These are phyloP conservation scores for Aristolochia fimbriata DNA, from an alignment of 164 flowering plant genomes.

Conservation along the genomic window DNA sequence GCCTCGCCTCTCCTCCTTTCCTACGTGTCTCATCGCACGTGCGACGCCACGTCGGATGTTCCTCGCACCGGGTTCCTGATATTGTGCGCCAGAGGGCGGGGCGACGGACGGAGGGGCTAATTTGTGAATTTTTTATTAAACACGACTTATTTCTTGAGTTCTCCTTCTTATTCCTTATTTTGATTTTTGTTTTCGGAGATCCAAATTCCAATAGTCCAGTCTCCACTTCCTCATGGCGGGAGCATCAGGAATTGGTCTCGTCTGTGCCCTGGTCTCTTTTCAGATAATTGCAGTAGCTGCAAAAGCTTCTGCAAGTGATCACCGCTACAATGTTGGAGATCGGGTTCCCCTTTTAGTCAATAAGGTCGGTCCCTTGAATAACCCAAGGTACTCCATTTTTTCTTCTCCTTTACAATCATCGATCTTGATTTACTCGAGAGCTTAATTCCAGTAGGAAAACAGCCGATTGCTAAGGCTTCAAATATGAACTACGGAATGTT, in stretches of 20 bases:
- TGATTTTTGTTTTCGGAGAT: background rate
- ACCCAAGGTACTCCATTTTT: slow-evolving; percentile 4
- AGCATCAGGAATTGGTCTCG: background rate
- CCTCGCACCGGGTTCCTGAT: too few species aligned
- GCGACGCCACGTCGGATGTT: too few species aligned
- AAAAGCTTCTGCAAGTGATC: slow-evolving; percentile 1
- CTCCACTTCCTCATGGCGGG: background rate
- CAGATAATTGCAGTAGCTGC: background rate
- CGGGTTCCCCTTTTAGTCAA: slow-evolving; percentile 5
- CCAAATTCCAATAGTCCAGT: background rate
- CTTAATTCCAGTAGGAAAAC: background rate
- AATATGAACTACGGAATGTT: too few species aligned
- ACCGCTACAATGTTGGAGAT: slow-evolving; percentile 1
- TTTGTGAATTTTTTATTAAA: too few species aligned
- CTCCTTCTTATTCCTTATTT: too few species aligned
- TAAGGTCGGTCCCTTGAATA: slow-evolving; percentile 7
- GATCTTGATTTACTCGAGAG: background rate
- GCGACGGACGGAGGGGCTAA: too few species aligned
- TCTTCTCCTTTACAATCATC: background rate
- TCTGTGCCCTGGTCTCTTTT: background rate
- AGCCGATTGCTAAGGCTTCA: background rate
- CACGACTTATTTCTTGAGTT: too few species aligned
- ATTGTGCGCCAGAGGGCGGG: too few species aligned
- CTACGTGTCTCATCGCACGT: background rate
- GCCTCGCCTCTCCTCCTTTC: background rate